phyloP scores from a whole-genome alignment of 192 early-diverging fungal species.

The Gaertneriomyces sp. region DNA sequence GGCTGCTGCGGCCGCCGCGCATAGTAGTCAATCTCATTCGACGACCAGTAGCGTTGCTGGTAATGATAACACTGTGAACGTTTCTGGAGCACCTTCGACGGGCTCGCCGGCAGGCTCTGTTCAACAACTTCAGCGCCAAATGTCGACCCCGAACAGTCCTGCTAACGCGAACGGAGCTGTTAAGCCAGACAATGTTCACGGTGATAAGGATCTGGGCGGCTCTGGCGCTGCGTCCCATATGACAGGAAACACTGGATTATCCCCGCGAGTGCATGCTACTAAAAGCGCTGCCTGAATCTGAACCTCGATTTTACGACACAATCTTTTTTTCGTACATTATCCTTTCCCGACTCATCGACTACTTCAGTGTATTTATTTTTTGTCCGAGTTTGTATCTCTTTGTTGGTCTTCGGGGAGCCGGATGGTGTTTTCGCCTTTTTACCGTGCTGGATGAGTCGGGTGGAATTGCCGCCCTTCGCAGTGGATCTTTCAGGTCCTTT shows the following conservation, averaged over 20 bases:
- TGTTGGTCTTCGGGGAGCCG: no score
- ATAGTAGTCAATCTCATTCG: neutral
- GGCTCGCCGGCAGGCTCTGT: neutral
- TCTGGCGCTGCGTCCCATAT: neutral
- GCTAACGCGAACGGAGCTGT: neutral
- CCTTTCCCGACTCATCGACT: no score
- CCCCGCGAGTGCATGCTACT: constrained; percentile 12
- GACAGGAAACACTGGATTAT: constrained; percentile 1
- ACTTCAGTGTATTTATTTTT: no score
- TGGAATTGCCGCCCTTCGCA: no score
- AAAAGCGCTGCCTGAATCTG: constrained; percentile 13
- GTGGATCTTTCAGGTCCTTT: no score
- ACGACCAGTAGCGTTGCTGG: neutral
- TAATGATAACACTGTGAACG: constrained; percentile 1
- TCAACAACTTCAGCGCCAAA: neutral
- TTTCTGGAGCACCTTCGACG: neutral
- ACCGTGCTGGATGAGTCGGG: no score
- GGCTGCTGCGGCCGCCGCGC: neutral
- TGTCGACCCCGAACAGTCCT: neutral
- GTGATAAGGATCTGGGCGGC: neutral
- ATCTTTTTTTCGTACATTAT: no score
- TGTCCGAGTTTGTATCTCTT: no score
- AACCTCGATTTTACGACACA: no score
- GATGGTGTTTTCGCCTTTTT: no score
- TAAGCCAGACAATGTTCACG: neutral